Base-by-base conservation (phyloP, 176 grass and related monocot species). In the Neostapfia colusana region DNA sequence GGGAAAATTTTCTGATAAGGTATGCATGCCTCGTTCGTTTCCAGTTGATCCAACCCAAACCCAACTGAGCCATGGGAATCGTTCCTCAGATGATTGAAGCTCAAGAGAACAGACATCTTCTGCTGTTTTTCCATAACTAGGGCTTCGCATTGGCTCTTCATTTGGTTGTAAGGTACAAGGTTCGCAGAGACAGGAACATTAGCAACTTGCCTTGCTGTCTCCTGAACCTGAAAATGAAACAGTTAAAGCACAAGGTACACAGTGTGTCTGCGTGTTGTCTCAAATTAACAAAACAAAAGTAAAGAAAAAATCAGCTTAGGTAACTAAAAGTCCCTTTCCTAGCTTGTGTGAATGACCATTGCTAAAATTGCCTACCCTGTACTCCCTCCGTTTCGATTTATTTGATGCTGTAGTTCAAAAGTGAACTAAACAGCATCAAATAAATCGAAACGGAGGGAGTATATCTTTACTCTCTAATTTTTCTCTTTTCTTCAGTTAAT, bases 81-180 rank as follows among this genome's bases (percentile, higher is more conserved):
- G 10, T 44, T 63, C 53, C 95, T 92, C 24, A 89, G 63, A 46
- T 92, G 76, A 66, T 87, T 98, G 69, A 98, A 95, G 73, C 91
- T 95, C 77, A 87, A 75, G 54, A 98, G 95, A 64, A 89, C 91
- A 45, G 89, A 89, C 95, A 94, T 84, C 81, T 98, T 98, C 54
- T 95, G 89, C 74, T 98, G 87, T 24, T 98, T 95, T 63, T 91
- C 95, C 62, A 94, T 78, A 21, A 95, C 81, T 34, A 98, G 91
- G 61, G 95, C 92, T 84, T 98, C 95, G 20, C 95, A 98, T 62
- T 95, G 91, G 73, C 88, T 91, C 73, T 98, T 98, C 95, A 98
- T 95, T 82, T 98, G 91, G 74, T 94, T 85, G 9, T 94, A 98
- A 0, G 95, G 90, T 72, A 98, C 76, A 20, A 85, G 91, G 38